phyloP scores from a whole-genome alignment of 805 yeast genomes.

The Pichia heedii region DNA sequence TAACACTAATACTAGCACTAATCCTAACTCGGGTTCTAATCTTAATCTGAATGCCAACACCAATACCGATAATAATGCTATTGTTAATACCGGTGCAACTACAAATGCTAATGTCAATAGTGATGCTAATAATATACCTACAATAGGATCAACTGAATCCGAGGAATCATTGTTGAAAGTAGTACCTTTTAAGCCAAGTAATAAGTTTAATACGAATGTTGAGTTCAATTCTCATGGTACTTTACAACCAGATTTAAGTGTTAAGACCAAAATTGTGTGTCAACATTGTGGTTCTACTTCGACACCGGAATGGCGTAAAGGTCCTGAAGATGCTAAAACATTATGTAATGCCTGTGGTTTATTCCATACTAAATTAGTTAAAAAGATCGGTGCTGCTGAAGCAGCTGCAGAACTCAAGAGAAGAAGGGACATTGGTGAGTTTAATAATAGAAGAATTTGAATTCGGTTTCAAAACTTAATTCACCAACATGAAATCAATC shows the following conservation, averaged over 20 bases:
- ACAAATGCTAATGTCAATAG: too few relatives aligned
- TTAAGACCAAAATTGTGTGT: slow-evolving; percentile 32
- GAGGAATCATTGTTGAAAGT: slow-evolving; percentile 26
- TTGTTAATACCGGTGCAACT: too few relatives aligned
- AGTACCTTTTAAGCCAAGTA: slow-evolving; percentile 22
- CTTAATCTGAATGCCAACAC: too few relatives aligned
- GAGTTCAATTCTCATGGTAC: slow-evolving; percentile 26
- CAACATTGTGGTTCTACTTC: slow-evolving; percentile 63
- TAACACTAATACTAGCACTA: not conserved
- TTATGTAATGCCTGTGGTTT: slow-evolving; percentile 92
- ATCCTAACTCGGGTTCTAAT: not conserved
- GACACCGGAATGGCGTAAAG: slow-evolving; percentile 92
- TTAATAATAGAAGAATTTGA: slow-evolving; percentile 22
- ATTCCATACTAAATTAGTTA: slow-evolving; percentile 53
- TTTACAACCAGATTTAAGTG: slow-evolving; percentile 28
- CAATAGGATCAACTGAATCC: slow-evolving; percentile 1
- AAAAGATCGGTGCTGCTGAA: slow-evolving; percentile 34
- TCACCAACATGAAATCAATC: too few relatives aligned
- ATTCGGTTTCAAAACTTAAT: too few relatives aligned
- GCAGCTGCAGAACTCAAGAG: slow-evolving; percentile 32
- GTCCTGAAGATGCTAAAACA: slow-evolving; percentile 75
- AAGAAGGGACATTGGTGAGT: slow-evolving; percentile 23
- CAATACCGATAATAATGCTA: too few relatives aligned
- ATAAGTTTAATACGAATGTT: not conserved
- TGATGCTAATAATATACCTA: too few relatives aligned